phyloP scores from a whole-genome alignment of 1,139 yeast species.

The Diutina rugosa region DNA sequence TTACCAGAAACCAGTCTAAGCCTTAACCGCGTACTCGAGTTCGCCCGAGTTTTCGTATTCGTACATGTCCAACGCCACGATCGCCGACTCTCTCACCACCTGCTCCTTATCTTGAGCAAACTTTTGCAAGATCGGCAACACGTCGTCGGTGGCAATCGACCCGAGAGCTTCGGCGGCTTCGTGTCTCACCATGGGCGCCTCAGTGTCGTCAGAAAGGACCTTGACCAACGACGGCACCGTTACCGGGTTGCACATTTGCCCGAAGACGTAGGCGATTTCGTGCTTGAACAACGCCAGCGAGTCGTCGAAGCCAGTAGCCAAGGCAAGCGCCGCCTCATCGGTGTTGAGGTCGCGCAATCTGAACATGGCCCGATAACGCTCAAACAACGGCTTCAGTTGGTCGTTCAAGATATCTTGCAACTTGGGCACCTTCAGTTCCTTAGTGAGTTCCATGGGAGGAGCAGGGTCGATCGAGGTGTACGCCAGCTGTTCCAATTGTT shows the following conservation, averaged over 20 bases:
- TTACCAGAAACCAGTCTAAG: slow-evolving; percentile 2
- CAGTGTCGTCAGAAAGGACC: slow-evolving; percentile 61
- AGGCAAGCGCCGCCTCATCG: slow-evolving; percentile 82
- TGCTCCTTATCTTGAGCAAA: slow-evolving; percentile 71
- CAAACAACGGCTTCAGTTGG: slow-evolving; percentile 68
- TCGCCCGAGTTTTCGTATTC: slow-evolving; percentile 86
- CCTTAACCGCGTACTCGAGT: slow-evolving; percentile 54
- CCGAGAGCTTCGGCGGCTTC: slow-evolving; percentile 99
- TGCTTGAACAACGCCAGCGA: slow-evolving; percentile 91
- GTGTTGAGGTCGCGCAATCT: slow-evolving; percentile 90
- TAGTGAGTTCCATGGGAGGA: slow-evolving; percentile 74
- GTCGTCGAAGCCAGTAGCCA: slow-evolving; percentile 83
- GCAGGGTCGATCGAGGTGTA: slow-evolving; percentile 95
- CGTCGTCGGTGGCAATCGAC: slow-evolving; percentile 93
- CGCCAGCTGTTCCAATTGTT: slow-evolving; percentile 60
- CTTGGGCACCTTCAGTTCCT: slow-evolving; percentile 43
- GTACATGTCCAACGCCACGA: slow-evolving; percentile 96
- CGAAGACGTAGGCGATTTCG: slow-evolving; percentile 96
- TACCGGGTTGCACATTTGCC: slow-evolving; percentile 90
- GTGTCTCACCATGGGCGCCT: slow-evolving; percentile 98
- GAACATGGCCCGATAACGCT: slow-evolving; percentile 97
- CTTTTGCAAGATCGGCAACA: slow-evolving; percentile 71
- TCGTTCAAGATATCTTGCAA: slow-evolving; percentile 62
- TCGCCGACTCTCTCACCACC: slow-evolving; percentile 92
- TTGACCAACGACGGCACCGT: slow-evolving; percentile 81